Percentiles rank a stretch among this genome's conserved stretches.
Conservation (phyloP, 352 stramenopile genomes). For the Phytophthora tubulina region DNA sequence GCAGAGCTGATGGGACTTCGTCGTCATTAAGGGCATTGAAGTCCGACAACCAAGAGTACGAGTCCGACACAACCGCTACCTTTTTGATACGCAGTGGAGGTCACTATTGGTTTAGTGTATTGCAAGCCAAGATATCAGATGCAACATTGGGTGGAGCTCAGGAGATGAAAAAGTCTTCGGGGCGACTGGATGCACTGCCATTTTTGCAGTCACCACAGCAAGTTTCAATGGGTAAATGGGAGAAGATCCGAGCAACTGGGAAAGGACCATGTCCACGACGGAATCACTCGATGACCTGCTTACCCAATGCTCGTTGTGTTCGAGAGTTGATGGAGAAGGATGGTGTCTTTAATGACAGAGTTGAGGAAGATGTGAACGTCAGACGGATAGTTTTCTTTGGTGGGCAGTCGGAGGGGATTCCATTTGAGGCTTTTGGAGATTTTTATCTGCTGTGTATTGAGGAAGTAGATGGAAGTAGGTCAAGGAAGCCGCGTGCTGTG, state of each 20-base stretch:
- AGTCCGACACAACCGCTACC: slow-evolving; percentile 40
- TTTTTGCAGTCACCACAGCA: slow-evolving; percentile 53
- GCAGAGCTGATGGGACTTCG: slow-evolving; percentile 52
- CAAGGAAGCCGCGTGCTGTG: slow-evolving; percentile 36
- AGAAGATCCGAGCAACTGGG: slow-evolving; percentile 59
- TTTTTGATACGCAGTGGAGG: slow-evolving; percentile 72
- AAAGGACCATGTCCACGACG: slow-evolving; percentile 59
- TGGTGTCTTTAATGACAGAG: background rate
- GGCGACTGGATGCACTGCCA: slow-evolving; percentile 33
- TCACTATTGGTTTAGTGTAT: slow-evolving; percentile 82
- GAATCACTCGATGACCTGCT: slow-evolving; percentile 74
- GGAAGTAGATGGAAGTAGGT: slow-evolving; percentile 15
- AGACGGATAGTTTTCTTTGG: slow-evolving; percentile 74
- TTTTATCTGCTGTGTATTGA: slow-evolving; percentile 61
- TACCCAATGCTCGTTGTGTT: slow-evolving; percentile 45
- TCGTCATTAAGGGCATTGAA: slow-evolving; percentile 67
- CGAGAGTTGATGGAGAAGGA: slow-evolving; percentile 25
- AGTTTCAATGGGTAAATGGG: slow-evolving; percentile 64
- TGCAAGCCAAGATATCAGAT: slow-evolving; percentile 47
- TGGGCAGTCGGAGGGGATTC: slow-evolving; percentile 72
- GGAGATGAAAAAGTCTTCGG: background rate
- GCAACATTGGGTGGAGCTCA: slow-evolving; percentile 33
- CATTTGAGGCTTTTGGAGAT: slow-evolving; percentile 76
- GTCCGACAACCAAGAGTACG: slow-evolving; percentile 80
- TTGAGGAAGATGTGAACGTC: slow-evolving; percentile 34